phyloP scores from a whole-genome alignment of 495 filamentous ascomycete genomes.

The Penicillium angulare region DNA sequence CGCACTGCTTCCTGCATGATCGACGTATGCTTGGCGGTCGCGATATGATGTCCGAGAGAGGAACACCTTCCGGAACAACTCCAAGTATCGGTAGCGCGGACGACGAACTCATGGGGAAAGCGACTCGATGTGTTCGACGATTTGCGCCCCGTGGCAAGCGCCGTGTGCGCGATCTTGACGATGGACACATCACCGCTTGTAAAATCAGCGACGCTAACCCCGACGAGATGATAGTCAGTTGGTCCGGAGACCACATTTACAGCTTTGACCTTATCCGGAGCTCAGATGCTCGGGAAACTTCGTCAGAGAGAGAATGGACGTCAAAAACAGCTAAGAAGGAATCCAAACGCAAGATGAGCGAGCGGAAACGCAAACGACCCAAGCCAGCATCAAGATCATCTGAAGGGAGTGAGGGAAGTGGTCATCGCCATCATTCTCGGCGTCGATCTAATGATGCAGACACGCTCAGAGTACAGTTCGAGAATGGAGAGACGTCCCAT shows the following conservation, averaged over 20 bases:
- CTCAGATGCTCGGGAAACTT: conserved; percentile 51
- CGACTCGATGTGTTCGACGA: conserved; percentile 67
- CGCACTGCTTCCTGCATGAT: conserved; percentile 75
- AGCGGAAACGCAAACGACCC: conserved; percentile 58
- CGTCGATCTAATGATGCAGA: conserved; percentile 31
- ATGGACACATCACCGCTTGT: conserved; percentile 72
- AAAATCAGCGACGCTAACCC: conserved; percentile 78
- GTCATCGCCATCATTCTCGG: conserved; percentile 40
- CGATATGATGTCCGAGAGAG: conserved; percentile 54
- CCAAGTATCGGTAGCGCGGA: conserved; percentile 39
- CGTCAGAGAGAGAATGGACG: conserved; percentile 10
- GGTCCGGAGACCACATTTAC: conserved; percentile 75
- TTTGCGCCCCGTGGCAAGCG: conserved; percentile 63
- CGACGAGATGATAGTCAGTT: conserved; percentile 71
- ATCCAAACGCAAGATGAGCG: conserved; percentile 35
- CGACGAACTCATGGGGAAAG: conserved; percentile 59
- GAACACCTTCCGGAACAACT: conserved; percentile 36
- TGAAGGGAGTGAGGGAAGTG: conserved; percentile 42
- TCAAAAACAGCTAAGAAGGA: conserved; percentile 16
- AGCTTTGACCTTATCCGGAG: conserved; percentile 68
- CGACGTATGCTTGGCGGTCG: conserved; percentile 71
- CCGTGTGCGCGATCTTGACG: conserved; percentile 51
- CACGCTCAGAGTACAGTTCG: conserved; percentile 57
- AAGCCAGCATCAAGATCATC: conserved; percentile 46
- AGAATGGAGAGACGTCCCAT: conserved; percentile 61